phyloP scores from a whole-genome alignment of 2,329 filamentous ascomycete species.

The Graphium sp. region DNA sequence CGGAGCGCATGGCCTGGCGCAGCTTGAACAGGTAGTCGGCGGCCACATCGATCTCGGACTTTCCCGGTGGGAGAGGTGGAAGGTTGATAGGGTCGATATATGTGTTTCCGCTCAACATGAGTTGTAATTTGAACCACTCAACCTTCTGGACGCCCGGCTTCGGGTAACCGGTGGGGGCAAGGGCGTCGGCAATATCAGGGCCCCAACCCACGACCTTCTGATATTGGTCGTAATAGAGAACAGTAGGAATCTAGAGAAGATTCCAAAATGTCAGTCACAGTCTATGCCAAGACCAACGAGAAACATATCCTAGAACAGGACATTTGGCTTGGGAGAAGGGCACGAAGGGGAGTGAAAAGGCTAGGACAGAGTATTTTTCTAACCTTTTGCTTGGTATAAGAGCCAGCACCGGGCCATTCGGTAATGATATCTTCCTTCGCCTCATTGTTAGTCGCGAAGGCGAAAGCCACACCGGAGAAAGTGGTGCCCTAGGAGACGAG shows the following conservation, averaged over 20 bases:
- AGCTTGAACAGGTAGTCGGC: constrained; percentile 98
- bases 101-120: constrained; percentile 97
- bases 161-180: constrained; percentile 91
- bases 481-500: constrained; percentile 63
- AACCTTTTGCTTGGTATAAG: constrained; percentile 97
- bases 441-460: constrained; percentile 93
- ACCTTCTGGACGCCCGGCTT: constrained; percentile 98
- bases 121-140: constrained; percentile 98
- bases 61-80: constrained; percentile 87
- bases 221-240: constrained; percentile 99
- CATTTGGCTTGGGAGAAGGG: too few species aligned
- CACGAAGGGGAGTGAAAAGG: not conserved
- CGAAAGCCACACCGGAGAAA: constrained; percentile 93
- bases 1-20: constrained; percentile 88
- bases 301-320: too few species aligned
- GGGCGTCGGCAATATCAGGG: constrained; percentile 89
- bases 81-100: constrained; percentile 99
- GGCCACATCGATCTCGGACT: constrained; percentile 98
- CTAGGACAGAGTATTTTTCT: not conserved
- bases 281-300: too few species aligned
- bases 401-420: constrained; percentile 95
- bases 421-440: constrained; percentile 98
- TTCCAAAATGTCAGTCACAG: not conserved
- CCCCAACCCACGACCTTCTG: constrained; percentile 99
- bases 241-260: constrained; percentile 96